phyloP scores from a whole-genome alignment of 495 filamentous ascomycete species.

The Tuber aestivum region DNA sequence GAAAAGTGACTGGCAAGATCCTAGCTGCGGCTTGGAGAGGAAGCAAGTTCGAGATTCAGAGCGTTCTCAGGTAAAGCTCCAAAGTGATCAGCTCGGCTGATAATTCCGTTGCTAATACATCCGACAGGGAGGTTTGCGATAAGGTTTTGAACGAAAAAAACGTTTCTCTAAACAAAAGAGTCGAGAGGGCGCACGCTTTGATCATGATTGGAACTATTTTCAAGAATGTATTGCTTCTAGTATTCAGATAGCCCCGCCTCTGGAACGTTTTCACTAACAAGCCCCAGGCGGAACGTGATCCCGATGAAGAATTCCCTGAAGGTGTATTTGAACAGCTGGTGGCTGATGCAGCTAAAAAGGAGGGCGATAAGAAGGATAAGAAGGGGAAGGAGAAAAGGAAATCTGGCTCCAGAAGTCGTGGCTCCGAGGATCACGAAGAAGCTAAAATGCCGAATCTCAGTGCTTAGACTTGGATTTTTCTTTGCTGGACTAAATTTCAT shows the following conservation, averaged over 20 bases:
- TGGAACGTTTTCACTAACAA: constrained; percentile 19
- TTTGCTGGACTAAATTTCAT: constrained; percentile 1
- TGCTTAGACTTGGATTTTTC: background rate
- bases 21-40: constrained; percentile 97
- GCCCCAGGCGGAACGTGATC: constrained; percentile 73
- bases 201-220: constrained; percentile 84
- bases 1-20: constrained; percentile 93
- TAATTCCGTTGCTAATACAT: background rate
- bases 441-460: background rate
- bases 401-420: background rate
- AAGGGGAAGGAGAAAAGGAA: constrained; percentile 67
- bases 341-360: constrained; percentile 91
- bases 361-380: constrained; percentile 65
- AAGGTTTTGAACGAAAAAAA: constrained; percentile 69
- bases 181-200: constrained; percentile 85
- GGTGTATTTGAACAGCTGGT: constrained; percentile 99
- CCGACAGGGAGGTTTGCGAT: constrained; percentile 45
- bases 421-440: background rate
- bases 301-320: constrained; percentile 96
- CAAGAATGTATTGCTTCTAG: constrained; percentile 59
- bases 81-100: background rate
- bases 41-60: constrained; percentile 96
- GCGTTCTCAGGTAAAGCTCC: constrained; percentile 67
- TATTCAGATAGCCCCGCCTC: constrained; percentile 10
- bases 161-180: constrained; percentile 71